Evolutionary conservation across 208 protist species (phyloP), one percentile per base, ranked within the genome.

Genomic region (Endotrypanum monterogeii): DNA sequence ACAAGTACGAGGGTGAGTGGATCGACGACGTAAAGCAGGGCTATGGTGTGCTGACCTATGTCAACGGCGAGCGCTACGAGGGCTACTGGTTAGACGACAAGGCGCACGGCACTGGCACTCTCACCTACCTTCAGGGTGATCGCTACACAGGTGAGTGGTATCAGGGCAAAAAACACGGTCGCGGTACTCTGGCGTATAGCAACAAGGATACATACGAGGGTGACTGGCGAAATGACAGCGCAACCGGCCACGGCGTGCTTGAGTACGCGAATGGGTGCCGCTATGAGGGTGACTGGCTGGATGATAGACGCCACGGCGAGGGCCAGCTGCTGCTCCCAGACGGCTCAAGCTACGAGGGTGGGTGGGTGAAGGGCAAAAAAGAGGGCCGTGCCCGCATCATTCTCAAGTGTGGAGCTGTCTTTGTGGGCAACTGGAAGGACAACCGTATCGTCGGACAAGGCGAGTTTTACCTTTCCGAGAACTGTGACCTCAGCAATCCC

Each of bases 1-100:
- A 98, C 89, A 96, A 93, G 78, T 98, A 98, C 85, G 95, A 98
- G 63, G 96, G 96, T 50, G 95, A 98, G 75, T 98, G 96, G 96
- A 80, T 90, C 14, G 92, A 94, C 32, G 96, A 94, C 63, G 92
- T 96, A 61, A 98, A 98, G 83, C 90, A 98, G 78, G 93, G 93
- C 66, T 94, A 96, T 75, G 92, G 91, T 74, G 90, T 95, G 61
- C 86, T 98, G 68, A 89, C 85, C 30, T 98, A 98, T 83, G 83
- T 90, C 63, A 96, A 94, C 78, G 93, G 93, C n/a, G 90, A 94
- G 84, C 86, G 89, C 57, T 94, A 94, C 74, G 91, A 94, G 78
- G 93, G 91, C 55, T 94, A 93, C 79, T 97, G 93, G 93, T 88
- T 95, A 8, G 86, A 92, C 73, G 90, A 97, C 85, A 95, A 94